Evolutionary conservation across 257 asterid species (phyloP), one percentile per base, ranked within the genome.

Genomic region (Scutellaria barbata): DNA sequence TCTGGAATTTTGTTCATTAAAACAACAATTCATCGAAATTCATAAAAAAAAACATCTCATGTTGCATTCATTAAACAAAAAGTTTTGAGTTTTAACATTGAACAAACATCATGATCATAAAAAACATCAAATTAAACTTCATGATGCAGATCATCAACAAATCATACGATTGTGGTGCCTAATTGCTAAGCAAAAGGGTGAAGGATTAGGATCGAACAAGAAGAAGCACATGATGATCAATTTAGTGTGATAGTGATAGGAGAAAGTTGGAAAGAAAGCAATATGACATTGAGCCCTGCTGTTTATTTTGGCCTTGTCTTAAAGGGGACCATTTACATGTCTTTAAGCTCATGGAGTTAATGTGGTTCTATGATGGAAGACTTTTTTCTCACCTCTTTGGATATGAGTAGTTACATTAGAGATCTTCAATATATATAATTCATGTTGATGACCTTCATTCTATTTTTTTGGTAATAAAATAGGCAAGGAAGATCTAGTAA

Each of bases 221-320:
- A 33, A 48, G 45, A 25, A 66, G 81, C 84, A 83, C 82, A 77
- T 83, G 86, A 79, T 70, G 73, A 55, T 52, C 62, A 56, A 69
- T 68, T 80, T 71, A 77, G 58, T 55, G 41, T 52, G 81, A 77
- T 68, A 62, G 76, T 73, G 80, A 75, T 64, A 46, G 60, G 68
- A 45, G 72, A 46, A 35, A 55, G 87, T 74, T 82, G 89, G 76
- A 78, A 62, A 47, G 88, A 87, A 45, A 81, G 90, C 85, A 81
- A 83, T 74, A 56, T 17, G 81, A 72, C 86, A 77, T 35, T 20
- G 74, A 61, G 68, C 54, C 64, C 55, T 57, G 42, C 33, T 43
- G 48, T 75, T 59, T 33, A 53, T 43, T 47, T 74, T 75, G 78
- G 75, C 74, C 47, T 60, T 69, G 51, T 73, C 72, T 56, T 76